phyloP scores from a whole-genome alignment of 768 basidiomycete species.

The Amylocystis lapponica region DNA sequence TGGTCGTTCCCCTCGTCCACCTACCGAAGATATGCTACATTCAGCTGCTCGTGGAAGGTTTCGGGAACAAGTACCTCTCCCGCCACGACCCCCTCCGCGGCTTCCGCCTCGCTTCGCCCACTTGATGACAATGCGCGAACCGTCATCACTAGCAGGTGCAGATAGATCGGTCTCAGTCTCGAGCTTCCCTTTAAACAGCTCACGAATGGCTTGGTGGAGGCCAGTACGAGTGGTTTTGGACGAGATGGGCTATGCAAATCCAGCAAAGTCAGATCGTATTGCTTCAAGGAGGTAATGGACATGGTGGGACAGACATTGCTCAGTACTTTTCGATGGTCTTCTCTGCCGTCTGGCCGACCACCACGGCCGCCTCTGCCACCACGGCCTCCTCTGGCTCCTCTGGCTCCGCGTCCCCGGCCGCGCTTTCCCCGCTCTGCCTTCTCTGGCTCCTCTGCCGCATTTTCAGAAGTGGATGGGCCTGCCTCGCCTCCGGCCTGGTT shows the following conservation, averaged over 20 bases:
- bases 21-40: too few species aligned
- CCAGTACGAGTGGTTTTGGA: conserved; percentile 78
- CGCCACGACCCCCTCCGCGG: conserved; percentile 43
- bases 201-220: conserved; percentile 76
- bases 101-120: conserved; percentile 57
- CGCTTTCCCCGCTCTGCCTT: conserved; percentile 32
- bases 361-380: conserved; percentile 38
- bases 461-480: conserved; percentile 10
- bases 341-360: conserved; percentile 36
- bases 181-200: conserved; percentile 77
- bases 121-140: conserved; percentile 73
- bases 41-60: background rate
- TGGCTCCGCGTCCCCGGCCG: conserved; percentile 35
- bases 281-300: conserved; percentile 2
- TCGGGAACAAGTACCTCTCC: too few species aligned
- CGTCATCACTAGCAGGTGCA: conserved; percentile 47
- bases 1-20: conserved; percentile 36
- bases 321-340: conserved; percentile 69
- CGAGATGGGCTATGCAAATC: conserved; percentile 58
- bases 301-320: conserved; percentile 61
- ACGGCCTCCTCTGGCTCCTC: conserved; percentile 43
- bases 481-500: conserved; percentile 5
- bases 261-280: conserved; percentile 5
- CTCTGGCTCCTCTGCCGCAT: conserved; percentile 17
- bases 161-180: conserved; percentile 73